Evolutionary conservation across 768 basidiomycete genomes (phyloP).

Genomic region (Cubamyces lactineus): DNA sequence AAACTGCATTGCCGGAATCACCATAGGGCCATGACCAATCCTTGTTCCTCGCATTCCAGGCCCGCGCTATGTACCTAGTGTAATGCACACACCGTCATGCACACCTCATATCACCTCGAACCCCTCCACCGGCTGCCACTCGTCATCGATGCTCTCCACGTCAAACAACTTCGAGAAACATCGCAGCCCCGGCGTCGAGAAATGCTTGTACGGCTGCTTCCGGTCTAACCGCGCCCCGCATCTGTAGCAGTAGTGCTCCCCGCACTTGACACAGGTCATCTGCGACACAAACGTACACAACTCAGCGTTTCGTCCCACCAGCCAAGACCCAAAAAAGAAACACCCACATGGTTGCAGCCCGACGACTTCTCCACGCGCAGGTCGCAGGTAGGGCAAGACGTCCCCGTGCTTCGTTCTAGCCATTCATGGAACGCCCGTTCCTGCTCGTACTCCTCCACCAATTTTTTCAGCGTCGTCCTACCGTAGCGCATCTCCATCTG

Average conservation of each 20-base stretch:
- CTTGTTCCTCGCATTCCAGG: background rate
- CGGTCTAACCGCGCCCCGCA: constrained; percentile 60
- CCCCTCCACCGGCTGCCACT: constrained; percentile 52
- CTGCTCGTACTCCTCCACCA: constrained; percentile 69
- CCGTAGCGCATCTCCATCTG: constrained; percentile 70
- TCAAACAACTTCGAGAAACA: constrained; percentile 78
- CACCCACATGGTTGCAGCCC: constrained; percentile 85
- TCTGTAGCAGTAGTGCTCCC: constrained; percentile 80
- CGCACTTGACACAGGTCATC: constrained; percentile 82
- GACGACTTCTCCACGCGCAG: constrained; percentile 73
- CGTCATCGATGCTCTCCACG: constrained; percentile 42
- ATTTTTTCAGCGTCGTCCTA: constrained; percentile 54
- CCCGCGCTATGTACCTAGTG: background rate
- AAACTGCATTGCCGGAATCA: constrained; percentile 5
- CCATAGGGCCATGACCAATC: constrained; percentile 9
- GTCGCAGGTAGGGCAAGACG: constrained; percentile 71
- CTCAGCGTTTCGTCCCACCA: background rate
- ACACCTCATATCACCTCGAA: constrained; percentile 36
- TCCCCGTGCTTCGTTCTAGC: constrained; percentile 65
- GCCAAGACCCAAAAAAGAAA: too few species aligned
- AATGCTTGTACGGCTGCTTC: constrained; percentile 64
- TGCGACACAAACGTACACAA: constrained; percentile 30
- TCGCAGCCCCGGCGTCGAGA: constrained; percentile 50
- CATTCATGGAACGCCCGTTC: constrained; percentile 76
- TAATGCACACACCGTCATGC: constrained; percentile 15